A percentile compares a stretch with the other conserved stretches of the same genome.
phyloP scores from a whole-genome alignment of 768 basidiomycete genomes.

The Suillus alpinus region DNA sequence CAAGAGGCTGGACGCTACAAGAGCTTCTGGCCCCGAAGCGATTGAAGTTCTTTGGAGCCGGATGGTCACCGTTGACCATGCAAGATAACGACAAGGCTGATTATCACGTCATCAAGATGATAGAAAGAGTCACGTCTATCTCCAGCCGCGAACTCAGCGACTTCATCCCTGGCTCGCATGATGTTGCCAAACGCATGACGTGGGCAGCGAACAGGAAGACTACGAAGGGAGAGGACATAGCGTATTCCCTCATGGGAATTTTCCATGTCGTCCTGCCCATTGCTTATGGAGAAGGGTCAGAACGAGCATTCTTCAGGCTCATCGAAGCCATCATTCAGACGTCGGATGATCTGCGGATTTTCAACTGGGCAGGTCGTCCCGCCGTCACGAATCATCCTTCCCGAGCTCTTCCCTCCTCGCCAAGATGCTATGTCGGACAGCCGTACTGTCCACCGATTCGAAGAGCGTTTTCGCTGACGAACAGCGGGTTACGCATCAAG shows the following conservation, averaged over 20 bases:
- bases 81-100: not conserved
- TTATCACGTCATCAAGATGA: not conserved
- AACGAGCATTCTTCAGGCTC: slow-evolving; percentile 5
- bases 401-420: slow-evolving; percentile 1
- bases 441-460: not conserved
- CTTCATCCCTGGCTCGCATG: not conserved
- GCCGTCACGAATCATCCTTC: not conserved
- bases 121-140: not conserved
- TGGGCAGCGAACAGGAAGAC: slow-evolving; percentile 15
- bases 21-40: slow-evolving; percentile 9
- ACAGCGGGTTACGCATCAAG: slow-evolving; percentile 2
- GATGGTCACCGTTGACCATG: slow-evolving; percentile 6
- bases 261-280: slow-evolving; percentile 11
- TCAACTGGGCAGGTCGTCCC: slow-evolving; percentile 6
- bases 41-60: slow-evolving; percentile 11
- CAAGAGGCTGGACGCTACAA: slow-evolving; percentile 8
- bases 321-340: slow-evolving; percentile 7
- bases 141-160: not conserved
- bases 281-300: slow-evolving; percentile 15
- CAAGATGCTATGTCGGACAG: slow-evolving; percentile 1
- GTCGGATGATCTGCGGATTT: not conserved
- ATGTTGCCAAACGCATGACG: slow-evolving; percentile 1
- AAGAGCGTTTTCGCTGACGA: not conserved
- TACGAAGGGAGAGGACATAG: slow-evolving; percentile 14
- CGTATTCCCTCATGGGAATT: slow-evolving; percentile 15